A percentile compares a stretch with the other conserved stretches of the same genome.
Conservation (phyloP, 768 basidiomycete species). For the Neoboletus magnificus region DNA sequence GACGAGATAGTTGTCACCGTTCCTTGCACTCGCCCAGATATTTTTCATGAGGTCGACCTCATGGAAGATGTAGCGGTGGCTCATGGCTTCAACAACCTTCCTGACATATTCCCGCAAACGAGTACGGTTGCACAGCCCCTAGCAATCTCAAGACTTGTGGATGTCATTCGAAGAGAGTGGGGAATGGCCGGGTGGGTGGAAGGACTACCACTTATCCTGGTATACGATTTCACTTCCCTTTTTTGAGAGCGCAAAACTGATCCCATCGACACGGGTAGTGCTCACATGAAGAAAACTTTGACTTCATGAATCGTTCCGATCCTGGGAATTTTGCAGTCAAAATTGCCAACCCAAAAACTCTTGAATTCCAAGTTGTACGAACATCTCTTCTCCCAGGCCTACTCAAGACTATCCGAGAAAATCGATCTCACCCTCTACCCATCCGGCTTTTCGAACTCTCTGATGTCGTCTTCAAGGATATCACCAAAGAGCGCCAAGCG, state of each 20-base stretch:
- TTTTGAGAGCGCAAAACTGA: conserved; percentile 4
- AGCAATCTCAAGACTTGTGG: conserved; percentile 83
- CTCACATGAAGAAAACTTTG: conserved; percentile 98
- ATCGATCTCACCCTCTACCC: conserved; percentile 88
- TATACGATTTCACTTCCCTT: conserved; percentile 30
- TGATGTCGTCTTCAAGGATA: conserved; percentile 91
- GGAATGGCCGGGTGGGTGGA: conserved; percentile 96
- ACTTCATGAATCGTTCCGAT: conserved; percentile 84
- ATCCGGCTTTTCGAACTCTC: conserved; percentile 92
- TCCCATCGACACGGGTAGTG: conserved; percentile 51
- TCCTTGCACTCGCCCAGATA: conserved; percentile 96
- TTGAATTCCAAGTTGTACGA: conserved; percentile 97
- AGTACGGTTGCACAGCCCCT: conserved; percentile 94
- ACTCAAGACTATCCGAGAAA: conserved; percentile 95
- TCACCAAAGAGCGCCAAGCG: conserved; percentile 70
- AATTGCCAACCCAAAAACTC: conserved; percentile 95
- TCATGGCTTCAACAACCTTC: conserved; percentile 96
- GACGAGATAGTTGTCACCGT: conserved; percentile 77
- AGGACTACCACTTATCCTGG: conserved; percentile 89
- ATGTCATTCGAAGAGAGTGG: conserved; percentile 87
- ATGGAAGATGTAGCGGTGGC: conserved; percentile 98
- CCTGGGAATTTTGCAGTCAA: conserved; percentile 79
- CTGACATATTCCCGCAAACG: conserved; percentile 86
- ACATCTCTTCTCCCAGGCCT: conserved; percentile 95
- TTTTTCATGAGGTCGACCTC: conserved; percentile 96